Evolutionary conservation across 192 early-diverging fungal genomes (phyloP).

Genomic region (Coemansia sp.): DNA sequence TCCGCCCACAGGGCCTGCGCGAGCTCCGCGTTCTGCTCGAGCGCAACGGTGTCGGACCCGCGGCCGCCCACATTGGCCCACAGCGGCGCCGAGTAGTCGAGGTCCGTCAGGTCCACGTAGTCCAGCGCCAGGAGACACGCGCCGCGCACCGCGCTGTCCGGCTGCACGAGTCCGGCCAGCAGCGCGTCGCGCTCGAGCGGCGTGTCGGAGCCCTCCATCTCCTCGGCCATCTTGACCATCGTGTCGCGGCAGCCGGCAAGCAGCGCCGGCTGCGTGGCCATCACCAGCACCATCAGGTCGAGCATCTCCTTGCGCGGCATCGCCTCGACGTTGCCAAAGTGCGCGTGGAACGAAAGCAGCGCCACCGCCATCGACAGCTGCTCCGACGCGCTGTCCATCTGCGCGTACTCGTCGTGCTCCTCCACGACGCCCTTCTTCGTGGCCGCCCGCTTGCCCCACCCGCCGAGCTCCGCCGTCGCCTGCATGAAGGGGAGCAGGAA

Average conservation of each 20-base stretch:
- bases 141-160: conserved; percentile 42
- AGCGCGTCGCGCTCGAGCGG: conserved; percentile 42
- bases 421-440: conserved; percentile 25
- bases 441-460: conserved; percentile 50
- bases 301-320: conserved; percentile 70
- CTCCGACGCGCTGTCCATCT: conserved; percentile 53
- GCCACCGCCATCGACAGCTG: conserved; percentile 70
- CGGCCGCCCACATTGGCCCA: conserved; percentile 37
- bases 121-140: conserved; percentile 52
- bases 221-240: conserved; percentile 60
- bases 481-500: conserved; percentile 69
- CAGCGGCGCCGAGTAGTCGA: conserved; percentile 25
- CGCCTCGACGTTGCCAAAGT: conserved; percentile 29
- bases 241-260: conserved; percentile 43
- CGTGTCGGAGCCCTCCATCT: conserved; percentile 47
- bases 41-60: conserved; percentile 16
- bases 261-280: conserved; percentile 59
- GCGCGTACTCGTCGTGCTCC: conserved; percentile 53
- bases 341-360: conserved; percentile 64
- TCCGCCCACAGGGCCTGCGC: conserved; percentile 45
- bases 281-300: conserved; percentile 60
- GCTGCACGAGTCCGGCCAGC: conserved; percentile 27
- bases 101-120: conserved; percentile 46
- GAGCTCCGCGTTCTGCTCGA: conserved; percentile 43
- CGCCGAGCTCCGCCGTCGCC: conserved; percentile 63